Percentiles rank a stretch among this genome's conserved stretches.
phyloP scores from a whole-genome alignment of 441 rosid genomes.

The Gossypium gossypioides region DNA sequence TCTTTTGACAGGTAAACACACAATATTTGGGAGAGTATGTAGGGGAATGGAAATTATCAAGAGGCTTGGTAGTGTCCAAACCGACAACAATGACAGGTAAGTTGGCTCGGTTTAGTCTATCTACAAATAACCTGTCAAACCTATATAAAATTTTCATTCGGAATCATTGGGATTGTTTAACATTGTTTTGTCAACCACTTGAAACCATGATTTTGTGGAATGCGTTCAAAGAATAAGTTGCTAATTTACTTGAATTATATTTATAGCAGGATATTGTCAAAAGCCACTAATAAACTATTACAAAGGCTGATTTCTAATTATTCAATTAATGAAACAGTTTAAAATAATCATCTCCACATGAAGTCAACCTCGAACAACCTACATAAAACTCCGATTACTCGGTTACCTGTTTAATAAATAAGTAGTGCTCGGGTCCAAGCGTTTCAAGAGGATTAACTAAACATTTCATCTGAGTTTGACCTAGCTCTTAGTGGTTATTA shows the following conservation, averaged over 20 bases:
- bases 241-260: neutral
- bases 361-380: neutral
- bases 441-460: neutral
- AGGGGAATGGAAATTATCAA: slow-evolving; percentile 88
- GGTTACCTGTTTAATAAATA: neutral
- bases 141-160: neutral
- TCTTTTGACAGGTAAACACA: slow-evolving; percentile 66
- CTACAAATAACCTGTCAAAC: too few species aligned
- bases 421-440: neutral
- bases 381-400: neutral
- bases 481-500: neutral
- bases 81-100: slow-evolving; percentile 84
- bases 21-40: slow-evolving; percentile 89
- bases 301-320: neutral
- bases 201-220: neutral
- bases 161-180: neutral
- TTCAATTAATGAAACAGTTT: neutral
- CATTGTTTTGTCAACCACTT: neutral
- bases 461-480: neutral
- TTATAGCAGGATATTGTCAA: neutral
- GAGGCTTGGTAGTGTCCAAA: slow-evolving; percentile 94
- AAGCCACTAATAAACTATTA: neutral
- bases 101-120: neutral
- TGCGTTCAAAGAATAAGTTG: neutral
- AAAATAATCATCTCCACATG: neutral